Evolutionary conservation across 805 yeast species (phyloP).

Genomic region (Ogataea methylovora): DNA sequence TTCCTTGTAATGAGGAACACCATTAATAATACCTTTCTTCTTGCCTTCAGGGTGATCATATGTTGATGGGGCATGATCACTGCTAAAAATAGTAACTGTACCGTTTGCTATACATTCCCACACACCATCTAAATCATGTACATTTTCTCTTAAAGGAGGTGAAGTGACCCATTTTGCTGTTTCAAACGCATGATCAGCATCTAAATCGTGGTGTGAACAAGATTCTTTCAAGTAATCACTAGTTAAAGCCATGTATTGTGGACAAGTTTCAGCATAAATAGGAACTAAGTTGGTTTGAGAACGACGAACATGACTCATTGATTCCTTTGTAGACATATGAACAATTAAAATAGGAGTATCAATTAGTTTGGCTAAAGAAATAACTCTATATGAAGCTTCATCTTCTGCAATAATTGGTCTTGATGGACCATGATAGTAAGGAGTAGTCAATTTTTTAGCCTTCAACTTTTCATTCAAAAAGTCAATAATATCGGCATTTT

Average conservation of each 20-base stretch:
- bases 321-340: constrained; percentile 36
- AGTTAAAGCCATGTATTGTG: constrained; percentile 38
- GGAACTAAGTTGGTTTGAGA: constrained; percentile 35
- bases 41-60: constrained; percentile 34
- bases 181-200: too few relatives aligned
- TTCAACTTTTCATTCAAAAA: constrained; percentile 23
- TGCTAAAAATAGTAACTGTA: constrained; percentile 34
- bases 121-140: constrained; percentile 31
- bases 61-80: constrained; percentile 39
- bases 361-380: constrained; percentile 31
- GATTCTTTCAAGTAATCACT: constrained; percentile 25
- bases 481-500: constrained; percentile 36
- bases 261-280: constrained; percentile 40
- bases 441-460: constrained; percentile 28
- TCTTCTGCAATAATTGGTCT: constrained; percentile 38
- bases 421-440: constrained; percentile 36
- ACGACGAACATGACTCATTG: constrained; percentile 30
- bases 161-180: constrained; percentile 43
- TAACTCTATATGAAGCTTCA: constrained; percentile 41
- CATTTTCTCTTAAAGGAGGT: constrained; percentile 35
- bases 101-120: constrained; percentile 39
- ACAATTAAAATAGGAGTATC: constrained; percentile 40
- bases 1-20: constrained; percentile 30
- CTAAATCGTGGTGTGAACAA: constrained; percentile 20
- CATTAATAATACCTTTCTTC: constrained; percentile 30